Percentiles rank a stretch among this genome's conserved stretches.
Conservation (phyloP, 768 basidiomycete species). For the Podaxis sp. region DNA sequence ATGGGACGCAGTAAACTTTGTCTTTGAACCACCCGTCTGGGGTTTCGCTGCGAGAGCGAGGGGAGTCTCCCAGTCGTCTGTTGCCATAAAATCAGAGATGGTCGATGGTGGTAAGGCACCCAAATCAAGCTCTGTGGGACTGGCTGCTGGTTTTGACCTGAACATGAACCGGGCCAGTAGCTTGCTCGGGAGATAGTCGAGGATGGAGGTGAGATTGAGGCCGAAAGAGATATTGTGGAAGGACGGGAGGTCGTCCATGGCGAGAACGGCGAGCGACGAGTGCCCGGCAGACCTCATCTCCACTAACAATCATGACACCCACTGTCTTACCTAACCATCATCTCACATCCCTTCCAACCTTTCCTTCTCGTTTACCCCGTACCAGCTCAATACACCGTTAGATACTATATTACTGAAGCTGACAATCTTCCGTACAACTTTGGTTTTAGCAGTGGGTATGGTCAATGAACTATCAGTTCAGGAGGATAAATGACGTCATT, state of each 20-base stretch:
- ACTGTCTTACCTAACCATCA: neutral
- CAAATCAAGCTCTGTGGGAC: conserved; percentile 12
- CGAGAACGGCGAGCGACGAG: neutral
- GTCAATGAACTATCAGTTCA: too few species aligned
- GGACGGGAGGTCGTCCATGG: conserved; percentile 12
- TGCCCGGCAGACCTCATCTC: neutral
- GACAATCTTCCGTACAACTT: too few species aligned
- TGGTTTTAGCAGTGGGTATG: too few species aligned
- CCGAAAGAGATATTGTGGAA: conserved; percentile 43
- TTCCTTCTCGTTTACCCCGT: too few species aligned
- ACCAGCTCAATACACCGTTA: too few species aligned
- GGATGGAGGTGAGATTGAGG: conserved; percentile 38
- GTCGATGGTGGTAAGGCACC: conserved; percentile 8
- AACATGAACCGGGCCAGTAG: conserved; percentile 21
- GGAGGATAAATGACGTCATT: too few species aligned
- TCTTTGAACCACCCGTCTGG: neutral
- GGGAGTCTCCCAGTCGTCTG: conserved; percentile 17
- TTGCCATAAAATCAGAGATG: conserved; percentile 17
- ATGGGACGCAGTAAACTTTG: neutral
- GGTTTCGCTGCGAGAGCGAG: conserved; percentile 6
- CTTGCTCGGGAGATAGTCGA: conserved; percentile 32
- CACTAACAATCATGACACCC: conserved; percentile 1
- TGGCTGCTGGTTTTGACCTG: conserved; percentile 18
- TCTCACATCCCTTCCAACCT: neutral
- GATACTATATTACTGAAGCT: too few species aligned